Base-by-base conservation (phyloP, 108 stramenopile species). In the Skeletonema grethae region DNA sequence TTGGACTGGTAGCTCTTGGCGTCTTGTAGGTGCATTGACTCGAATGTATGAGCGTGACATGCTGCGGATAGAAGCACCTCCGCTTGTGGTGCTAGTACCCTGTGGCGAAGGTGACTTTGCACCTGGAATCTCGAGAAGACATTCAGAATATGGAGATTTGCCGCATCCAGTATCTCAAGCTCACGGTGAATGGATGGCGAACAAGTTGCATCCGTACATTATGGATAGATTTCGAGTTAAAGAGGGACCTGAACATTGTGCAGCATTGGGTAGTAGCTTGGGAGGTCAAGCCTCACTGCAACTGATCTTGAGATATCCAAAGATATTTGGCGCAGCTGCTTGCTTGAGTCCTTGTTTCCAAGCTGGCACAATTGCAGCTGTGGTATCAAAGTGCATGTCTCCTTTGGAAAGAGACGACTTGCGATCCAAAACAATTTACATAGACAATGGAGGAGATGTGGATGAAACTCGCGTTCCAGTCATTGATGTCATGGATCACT, bases 1-100 rank as follows among this genome's bases (percentile, higher is more conserved):
- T 63, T 91, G 90, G 90, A 91, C 90, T 36, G 90, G 90, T 2
- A 67, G 74, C 20, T 87, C 86, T 0, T 89, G 88, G 90, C 63
- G 90, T 50, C 55, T 91, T 55, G 67, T 68, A 3, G 90, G 90
- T n/a, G 88, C 90, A 29, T 69, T 91, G 53, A 86, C 86, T 25
- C 69, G 90, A 38, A 43, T 91, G 69, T 67, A 69, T 6, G 82
- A 87, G 69, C 57, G 76, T 28, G 48, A 62, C 24, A 22, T 76
- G 64, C 57, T 86, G 31, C 63, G 48, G 13, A 82, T 59, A 22
- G 55, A 67, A 22, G 75, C 71, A 29, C 75, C 80, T 43, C 84
- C 84, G 34, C 77, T 84, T 57, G 65, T 84, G 3, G 84, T 84
- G 0, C 24, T 81, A 18, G 55, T 84, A 25, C 85, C 73, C 24